Evolutionary conservation across 2,329 filamentous ascomycete genomes (phyloP).

Genomic region (Fulvia fulva): DNA sequence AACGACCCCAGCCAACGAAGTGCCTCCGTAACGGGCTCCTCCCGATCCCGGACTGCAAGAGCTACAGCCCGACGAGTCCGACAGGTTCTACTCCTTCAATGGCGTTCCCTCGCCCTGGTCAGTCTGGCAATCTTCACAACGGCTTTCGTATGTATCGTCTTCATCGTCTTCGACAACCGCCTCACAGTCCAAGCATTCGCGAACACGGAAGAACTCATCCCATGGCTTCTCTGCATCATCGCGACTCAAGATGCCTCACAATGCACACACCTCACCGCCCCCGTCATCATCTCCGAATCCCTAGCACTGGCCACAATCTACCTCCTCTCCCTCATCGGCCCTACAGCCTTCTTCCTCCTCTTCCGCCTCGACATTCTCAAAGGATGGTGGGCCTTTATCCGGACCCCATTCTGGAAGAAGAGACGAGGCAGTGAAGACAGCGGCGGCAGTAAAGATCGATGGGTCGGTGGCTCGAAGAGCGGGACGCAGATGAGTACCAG

Average conservation of each 20-base stretch:
- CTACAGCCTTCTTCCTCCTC: constrained; percentile 25
- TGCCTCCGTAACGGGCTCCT: constrained; percentile 18
- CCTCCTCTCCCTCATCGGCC: constrained; percentile 23
- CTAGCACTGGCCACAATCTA: constrained; percentile 24
- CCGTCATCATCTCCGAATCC: constrained; percentile 20
- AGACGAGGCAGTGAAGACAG: too few relatives aligned
- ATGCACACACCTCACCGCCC: constrained; percentile 18
- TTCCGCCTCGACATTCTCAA: constrained; percentile 19
- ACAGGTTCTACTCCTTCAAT: constrained; percentile 75
- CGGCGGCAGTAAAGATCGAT: too few relatives aligned
- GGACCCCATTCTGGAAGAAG: too few relatives aligned
- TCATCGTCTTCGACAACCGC: constrained; percentile 24
- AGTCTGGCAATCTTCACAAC: constrained; percentile 61
- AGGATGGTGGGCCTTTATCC: constrained; percentile 19
- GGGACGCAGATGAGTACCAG: too few relatives aligned
- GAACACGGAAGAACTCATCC: constrained; percentile 20
- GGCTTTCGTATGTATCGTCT: constrained; percentile 24
- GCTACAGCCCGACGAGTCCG: constrained; percentile 69
- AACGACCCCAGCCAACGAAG: constrained; percentile 16
- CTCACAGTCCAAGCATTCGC: constrained; percentile 20
- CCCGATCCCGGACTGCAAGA: constrained; percentile 42
- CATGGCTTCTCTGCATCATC: constrained; percentile 27
- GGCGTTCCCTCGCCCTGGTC: constrained; percentile 76
- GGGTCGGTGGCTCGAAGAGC: too few relatives aligned
- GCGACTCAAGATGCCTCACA: constrained; percentile 18